These are phyloP conservation scores for Grosmannia huntii DNA, from an alignment of 2,329 filamentous ascomycete genomes.

Conservation along the genomic window DNA sequence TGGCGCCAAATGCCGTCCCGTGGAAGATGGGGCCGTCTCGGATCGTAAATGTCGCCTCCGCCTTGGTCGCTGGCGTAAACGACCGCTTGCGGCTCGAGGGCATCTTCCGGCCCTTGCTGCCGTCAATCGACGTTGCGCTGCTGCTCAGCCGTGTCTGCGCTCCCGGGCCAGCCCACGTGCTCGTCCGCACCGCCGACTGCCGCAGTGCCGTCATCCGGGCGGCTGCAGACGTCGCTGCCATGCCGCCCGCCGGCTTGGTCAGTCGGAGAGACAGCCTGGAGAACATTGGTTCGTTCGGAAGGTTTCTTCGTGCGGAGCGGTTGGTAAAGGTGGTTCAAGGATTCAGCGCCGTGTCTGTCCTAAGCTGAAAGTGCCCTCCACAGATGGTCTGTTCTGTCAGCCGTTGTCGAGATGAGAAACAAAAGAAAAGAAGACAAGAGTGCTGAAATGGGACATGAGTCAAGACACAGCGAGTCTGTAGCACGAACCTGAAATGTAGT, in stretches of 20 bases:
- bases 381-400: conserved; percentile 31
- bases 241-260: conserved; percentile 29
- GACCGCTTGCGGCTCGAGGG: conserved; percentile 43
- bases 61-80: conserved; percentile 49
- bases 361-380: conserved; percentile 39
- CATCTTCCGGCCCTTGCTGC: conserved; percentile 58
- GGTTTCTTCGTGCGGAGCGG: too few relatives aligned
- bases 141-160: conserved; percentile 23
- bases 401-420: background rate
- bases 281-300: conserved; percentile 43
- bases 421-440: background rate
- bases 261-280: conserved; percentile 40
- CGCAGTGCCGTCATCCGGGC: conserved; percentile 25
- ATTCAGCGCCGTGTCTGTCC: conserved; percentile 14
- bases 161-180: conserved; percentile 8
- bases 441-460: background rate
- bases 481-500: conserved; percentile 1
- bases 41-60: conserved; percentile 89
- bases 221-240: conserved; percentile 16
- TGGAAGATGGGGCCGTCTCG: conserved; percentile 92
- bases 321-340: too few relatives aligned
- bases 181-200: conserved; percentile 9
- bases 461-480: background rate
- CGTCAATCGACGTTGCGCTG: conserved; percentile 39
- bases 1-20: conserved; percentile 92